phyloP scores from a whole-genome alignment of 345 rosid genomes.

The Psidium guajava region DNA sequence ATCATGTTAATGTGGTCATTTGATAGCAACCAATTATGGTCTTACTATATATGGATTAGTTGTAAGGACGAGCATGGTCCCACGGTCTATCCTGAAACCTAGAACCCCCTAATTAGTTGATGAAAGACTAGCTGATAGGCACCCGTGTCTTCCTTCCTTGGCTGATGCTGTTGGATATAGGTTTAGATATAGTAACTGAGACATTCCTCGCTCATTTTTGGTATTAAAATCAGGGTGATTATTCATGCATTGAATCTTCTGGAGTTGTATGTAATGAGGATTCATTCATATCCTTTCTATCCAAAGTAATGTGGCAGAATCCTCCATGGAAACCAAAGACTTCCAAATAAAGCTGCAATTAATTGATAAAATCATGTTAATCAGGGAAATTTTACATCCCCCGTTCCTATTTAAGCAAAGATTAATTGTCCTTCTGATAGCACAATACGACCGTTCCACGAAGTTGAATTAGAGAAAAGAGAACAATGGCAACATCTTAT shows the following conservation, averaged over 20 bases:
- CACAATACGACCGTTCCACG: neutral
- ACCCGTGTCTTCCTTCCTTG: neutral
- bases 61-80: too few relatives aligned
- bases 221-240: neutral
- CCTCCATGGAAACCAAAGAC: neutral
- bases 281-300: neutral
- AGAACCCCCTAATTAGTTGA: neutral
- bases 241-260: neutral
- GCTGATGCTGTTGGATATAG: neutral
- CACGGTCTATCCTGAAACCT: too few relatives aligned
- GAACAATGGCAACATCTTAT: neutral
- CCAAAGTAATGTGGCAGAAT: neutral
- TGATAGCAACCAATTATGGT: neutral
- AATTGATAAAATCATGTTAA: neutral
- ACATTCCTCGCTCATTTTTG: neutral
- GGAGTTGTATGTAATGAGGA: neutral
- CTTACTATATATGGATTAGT: neutral
- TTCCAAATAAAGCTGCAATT: neutral
- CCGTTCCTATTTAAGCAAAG: neutral
- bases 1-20: neutral
- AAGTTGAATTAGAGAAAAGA: neutral
- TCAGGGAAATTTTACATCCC: neutral
- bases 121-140: neutral
- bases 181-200: neutral
- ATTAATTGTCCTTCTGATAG: neutral